phyloP scores from a whole-genome alignment of 148 eudicot species.

The Selenicereus undatus region DNA sequence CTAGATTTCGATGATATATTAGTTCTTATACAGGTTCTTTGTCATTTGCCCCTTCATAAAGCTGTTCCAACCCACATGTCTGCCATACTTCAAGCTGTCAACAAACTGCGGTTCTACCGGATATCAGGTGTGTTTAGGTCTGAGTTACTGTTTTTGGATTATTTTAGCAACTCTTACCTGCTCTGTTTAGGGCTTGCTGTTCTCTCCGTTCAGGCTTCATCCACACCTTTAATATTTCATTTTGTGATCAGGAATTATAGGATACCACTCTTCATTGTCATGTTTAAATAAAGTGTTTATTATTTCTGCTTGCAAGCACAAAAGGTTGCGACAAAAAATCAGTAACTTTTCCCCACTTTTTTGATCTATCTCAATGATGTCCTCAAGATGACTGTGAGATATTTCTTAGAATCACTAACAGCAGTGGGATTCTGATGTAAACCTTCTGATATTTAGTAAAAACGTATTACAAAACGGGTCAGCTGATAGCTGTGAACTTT shows the following conservation, averaged over 20 bases:
- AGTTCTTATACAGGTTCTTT: conserved; percentile 55
- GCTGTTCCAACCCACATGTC: conserved; percentile 92
- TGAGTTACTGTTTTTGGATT: background rate
- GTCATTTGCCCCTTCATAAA: conserved; percentile 71
- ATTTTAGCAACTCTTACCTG: background rate
- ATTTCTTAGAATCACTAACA: background rate
- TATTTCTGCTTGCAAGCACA: no score
- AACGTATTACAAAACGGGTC: background rate
- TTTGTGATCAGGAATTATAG: background rate
- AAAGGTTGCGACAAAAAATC: no score
- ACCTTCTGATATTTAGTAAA: background rate
- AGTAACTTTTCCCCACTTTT: no score
- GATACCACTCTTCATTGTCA: background rate
- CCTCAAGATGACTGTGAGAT: no score
- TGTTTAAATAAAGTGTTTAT: no score
- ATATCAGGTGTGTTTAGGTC: conserved; percentile 63
- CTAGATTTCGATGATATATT: conserved; percentile 18
- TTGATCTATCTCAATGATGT: no score
- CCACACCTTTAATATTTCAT: background rate
- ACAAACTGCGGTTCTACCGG: conserved; percentile 71
- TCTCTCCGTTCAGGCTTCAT: conserved; percentile 1
- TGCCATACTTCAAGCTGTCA: conserved; percentile 81
- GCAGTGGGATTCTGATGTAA: background rate
- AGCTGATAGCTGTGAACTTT: no score
- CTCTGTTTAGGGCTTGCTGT: background rate